Percentiles rank a stretch among this genome's conserved stretches.
Evolutionary conservation across 768 basidiomycete genomes (phyloP).

Genomic region (Serpula lacrymans): DNA sequence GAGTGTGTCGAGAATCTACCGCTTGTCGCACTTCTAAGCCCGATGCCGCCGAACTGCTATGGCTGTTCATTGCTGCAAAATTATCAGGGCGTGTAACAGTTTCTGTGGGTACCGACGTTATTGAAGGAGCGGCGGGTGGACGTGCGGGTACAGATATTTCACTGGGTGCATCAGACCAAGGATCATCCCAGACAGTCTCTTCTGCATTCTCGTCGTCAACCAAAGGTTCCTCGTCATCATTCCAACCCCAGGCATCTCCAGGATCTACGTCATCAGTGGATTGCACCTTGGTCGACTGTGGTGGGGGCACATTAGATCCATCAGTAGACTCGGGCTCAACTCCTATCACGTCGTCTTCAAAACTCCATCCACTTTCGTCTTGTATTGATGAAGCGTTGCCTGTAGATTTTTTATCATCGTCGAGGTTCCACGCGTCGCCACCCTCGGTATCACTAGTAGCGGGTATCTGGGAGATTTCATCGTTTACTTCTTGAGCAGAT

Average conservation of each 20-base stretch:
- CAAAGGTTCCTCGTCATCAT: slow-evolving; percentile 45
- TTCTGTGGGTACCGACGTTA: slow-evolving; percentile 36
- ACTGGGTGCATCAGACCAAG: slow-evolving; percentile 54
- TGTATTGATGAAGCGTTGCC: slow-evolving; percentile 29
- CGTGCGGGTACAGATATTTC: slow-evolving; percentile 24
- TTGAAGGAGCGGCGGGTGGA: slow-evolving; percentile 24
- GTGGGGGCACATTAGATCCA: slow-evolving; percentile 12
- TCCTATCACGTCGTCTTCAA: slow-evolving; percentile 50
- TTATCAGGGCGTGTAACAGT: slow-evolving; percentile 58
- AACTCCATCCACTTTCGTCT: slow-evolving; percentile 46
- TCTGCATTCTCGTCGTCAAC: slow-evolving; percentile 32
- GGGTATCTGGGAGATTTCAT: neutral
- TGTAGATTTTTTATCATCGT: slow-evolving; percentile 34
- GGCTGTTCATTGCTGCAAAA: slow-evolving; percentile 48
- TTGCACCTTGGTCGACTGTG: slow-evolving; percentile 24
- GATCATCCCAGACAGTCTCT: slow-evolving; percentile 59
- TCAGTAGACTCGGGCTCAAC: slow-evolving; percentile 18
- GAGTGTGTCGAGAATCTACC: slow-evolving; percentile 16
- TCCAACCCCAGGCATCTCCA: slow-evolving; percentile 76
- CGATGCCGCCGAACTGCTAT: slow-evolving; percentile 36
- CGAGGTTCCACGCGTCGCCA: slow-evolving; percentile 42
- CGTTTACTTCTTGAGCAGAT: slow-evolving; percentile 4
- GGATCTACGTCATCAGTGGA: slow-evolving; percentile 31
- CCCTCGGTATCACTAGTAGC: neutral
- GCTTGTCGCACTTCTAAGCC: slow-evolving; percentile 15